Percentiles rank a stretch among this genome's conserved stretches.
These are phyloP conservation scores for Backusella parvicylindrica DNA, from an alignment of 192 early-diverging fungal species.

Conservation along the genomic window DNA sequence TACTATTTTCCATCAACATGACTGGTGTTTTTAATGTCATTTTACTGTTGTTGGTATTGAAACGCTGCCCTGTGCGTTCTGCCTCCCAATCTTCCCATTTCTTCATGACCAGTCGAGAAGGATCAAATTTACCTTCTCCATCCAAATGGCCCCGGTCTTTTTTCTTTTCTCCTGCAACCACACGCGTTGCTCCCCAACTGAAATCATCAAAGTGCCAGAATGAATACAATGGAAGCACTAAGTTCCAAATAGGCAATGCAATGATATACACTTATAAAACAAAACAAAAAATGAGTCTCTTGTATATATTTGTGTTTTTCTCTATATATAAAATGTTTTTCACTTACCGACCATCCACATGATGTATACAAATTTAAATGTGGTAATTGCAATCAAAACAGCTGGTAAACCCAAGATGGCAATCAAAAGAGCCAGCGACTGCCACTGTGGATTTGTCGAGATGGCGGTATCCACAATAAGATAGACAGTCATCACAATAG, in stretches of 20 bases:
- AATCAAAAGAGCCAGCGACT: conserved; percentile 68
- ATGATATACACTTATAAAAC: conserved; percentile 68
- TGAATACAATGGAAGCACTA: conserved; percentile 85
- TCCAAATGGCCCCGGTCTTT: conserved; percentile 69
- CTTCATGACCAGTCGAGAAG: conserved; percentile 49
- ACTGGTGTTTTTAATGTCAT: conserved; percentile 21
- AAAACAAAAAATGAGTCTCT: no score
- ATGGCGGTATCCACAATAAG: conserved; percentile 51
- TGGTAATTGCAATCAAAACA: conserved; percentile 85
- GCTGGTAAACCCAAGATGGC: conserved; percentile 86
- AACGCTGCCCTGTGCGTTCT: conserved; percentile 46
- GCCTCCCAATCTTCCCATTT: conserved; percentile 60
- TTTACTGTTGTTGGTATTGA: conserved; percentile 8
- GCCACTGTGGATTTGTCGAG: conserved; percentile 24
- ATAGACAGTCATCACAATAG: conserved; percentile 46
- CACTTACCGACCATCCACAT: conserved; percentile 77
- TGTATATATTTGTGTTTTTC: no score
- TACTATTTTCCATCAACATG: not conserved
- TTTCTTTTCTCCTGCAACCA: conserved; percentile 61
- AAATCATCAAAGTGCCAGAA: conserved; percentile 96
- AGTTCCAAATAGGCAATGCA: conserved; percentile 91
- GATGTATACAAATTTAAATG: conserved; percentile 78
- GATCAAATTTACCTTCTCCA: conserved; percentile 74
- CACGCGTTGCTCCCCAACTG: conserved; percentile 79
- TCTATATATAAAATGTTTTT: no score